phyloP scores from a whole-genome alignment of 768 basidiomycete species.

The Cystofilobasidium macerans region DNA sequence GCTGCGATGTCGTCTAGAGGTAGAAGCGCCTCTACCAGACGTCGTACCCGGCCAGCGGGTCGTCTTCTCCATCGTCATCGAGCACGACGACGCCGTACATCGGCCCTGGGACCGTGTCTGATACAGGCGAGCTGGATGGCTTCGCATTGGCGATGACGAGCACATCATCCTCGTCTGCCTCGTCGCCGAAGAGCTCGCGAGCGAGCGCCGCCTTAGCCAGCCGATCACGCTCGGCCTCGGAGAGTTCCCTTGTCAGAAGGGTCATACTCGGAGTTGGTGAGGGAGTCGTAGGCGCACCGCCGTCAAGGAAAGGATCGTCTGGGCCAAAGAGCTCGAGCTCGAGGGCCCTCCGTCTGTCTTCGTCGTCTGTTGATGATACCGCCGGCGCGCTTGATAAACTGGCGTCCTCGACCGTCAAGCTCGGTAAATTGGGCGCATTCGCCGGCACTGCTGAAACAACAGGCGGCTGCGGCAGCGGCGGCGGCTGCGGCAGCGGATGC shows the following conservation, averaged over 20 bases:
- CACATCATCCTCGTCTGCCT: background rate
- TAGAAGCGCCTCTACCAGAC: background rate
- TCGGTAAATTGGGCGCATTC: too few relatives aligned
- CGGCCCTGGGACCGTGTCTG: background rate
- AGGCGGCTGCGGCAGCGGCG: background rate
- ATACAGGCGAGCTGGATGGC: too few relatives aligned
- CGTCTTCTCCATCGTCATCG: background rate
- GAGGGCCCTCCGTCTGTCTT: too few relatives aligned
- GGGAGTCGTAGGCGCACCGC: too few relatives aligned
- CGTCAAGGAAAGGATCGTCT: too few relatives aligned
- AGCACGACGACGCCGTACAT: background rate
- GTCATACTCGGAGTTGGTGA: too few relatives aligned
- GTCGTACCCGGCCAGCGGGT: constrained; percentile 7
- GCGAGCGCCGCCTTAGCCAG: background rate
- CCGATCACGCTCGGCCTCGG: background rate
- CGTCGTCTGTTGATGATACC: too few relatives aligned
- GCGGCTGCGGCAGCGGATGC: background rate
- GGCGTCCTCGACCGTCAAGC: too few relatives aligned
- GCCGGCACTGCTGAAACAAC: too few relatives aligned
- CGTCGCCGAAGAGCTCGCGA: background rate
- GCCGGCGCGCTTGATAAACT: too few relatives aligned
- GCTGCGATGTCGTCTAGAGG: constrained; percentile 1
- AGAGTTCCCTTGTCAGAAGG: background rate
- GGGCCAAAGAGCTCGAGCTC: too few relatives aligned
- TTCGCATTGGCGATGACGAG: background rate